Evolutionary conservation across 1,139 yeast species (phyloP).

Genomic region (Pichia sp.): DNA sequence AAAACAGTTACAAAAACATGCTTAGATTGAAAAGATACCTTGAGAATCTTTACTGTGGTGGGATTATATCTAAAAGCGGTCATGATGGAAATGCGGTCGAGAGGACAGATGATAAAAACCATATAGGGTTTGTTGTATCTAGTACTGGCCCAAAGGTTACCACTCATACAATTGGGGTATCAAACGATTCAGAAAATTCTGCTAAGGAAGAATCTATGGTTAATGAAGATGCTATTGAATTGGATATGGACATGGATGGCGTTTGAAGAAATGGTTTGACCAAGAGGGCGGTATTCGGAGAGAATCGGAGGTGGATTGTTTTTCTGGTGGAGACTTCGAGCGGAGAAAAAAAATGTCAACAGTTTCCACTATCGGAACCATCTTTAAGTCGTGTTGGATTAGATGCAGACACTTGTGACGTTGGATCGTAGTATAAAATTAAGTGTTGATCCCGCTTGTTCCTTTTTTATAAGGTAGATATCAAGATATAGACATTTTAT

Average conservation of each 20-base stretch:
- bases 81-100: slow-evolving; percentile 11
- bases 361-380: background rate
- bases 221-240: slow-evolving; percentile 66
- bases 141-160: slow-evolving; percentile 30
- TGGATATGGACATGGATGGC: slow-evolving; percentile 41
- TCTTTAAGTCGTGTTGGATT: background rate
- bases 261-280: background rate
- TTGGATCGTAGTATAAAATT: background rate
- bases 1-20: slow-evolving; percentile 69
- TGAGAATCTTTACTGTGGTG: slow-evolving; percentile 18
- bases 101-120: slow-evolving; percentile 31
- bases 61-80: background rate
- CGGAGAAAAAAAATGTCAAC: background rate
- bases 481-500: background rate
- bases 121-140: slow-evolving; percentile 54
- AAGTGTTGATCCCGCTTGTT: background rate
- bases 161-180: slow-evolving; percentile 16
- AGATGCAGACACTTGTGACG: background rate
- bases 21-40: slow-evolving; percentile 51
- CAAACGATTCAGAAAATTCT: background rate
- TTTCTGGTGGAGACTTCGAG: background rate
- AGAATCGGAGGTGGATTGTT: background rate
- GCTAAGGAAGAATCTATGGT: slow-evolving; percentile 8
- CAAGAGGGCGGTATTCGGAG: background rate
- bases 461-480: background rate